A percentile compares a stretch with the other conserved stretches of the same genome.
Conservation (phyloP, 2,329 filamentous ascomycete genomes). For the Didymellaceae sp. region DNA sequence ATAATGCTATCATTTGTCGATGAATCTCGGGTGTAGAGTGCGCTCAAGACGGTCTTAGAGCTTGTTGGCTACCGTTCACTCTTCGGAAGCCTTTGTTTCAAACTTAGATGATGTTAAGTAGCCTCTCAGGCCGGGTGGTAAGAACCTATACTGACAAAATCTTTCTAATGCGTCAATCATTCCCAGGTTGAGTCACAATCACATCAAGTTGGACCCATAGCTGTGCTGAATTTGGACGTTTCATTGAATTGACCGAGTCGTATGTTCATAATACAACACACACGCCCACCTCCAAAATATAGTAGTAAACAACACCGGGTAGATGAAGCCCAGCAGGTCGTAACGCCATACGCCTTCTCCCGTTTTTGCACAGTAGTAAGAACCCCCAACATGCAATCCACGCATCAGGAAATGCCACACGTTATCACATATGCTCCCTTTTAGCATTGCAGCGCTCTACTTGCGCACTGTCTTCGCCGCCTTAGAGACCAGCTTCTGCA, state of each 20-base stretch:
- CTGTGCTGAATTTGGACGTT: constrained; percentile 6
- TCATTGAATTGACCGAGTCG: constrained; percentile 15
- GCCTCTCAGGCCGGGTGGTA: too few species aligned
- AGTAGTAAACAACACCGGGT: constrained; percentile 15
- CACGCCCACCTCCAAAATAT: constrained; percentile 9
- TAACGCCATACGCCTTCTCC: constrained; percentile 27
- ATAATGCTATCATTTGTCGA: too few species aligned
- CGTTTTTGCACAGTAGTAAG: constrained; percentile 27
- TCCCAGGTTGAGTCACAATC: not conserved
- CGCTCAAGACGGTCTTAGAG: too few species aligned
- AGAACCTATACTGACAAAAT: too few species aligned
- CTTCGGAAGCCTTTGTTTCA: too few species aligned
- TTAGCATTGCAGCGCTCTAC: constrained; percentile 28
- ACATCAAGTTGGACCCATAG: not conserved
- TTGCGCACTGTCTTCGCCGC: constrained; percentile 64
- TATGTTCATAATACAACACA: constrained; percentile 15
- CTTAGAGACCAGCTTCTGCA: constrained; percentile 66
- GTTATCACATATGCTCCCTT: constrained; percentile 13
- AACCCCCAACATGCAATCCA: constrained; percentile 15
- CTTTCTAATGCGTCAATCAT: not conserved
- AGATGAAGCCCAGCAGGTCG: constrained; percentile 10
- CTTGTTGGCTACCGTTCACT: too few species aligned
- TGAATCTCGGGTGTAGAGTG: too few species aligned
- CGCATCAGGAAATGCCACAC: constrained; percentile 11
- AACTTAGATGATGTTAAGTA: too few species aligned